These are phyloP conservation scores for Aciculosporium take DNA, from an alignment of 2,329 filamentous ascomycete genomes.

Conservation along the genomic window DNA sequence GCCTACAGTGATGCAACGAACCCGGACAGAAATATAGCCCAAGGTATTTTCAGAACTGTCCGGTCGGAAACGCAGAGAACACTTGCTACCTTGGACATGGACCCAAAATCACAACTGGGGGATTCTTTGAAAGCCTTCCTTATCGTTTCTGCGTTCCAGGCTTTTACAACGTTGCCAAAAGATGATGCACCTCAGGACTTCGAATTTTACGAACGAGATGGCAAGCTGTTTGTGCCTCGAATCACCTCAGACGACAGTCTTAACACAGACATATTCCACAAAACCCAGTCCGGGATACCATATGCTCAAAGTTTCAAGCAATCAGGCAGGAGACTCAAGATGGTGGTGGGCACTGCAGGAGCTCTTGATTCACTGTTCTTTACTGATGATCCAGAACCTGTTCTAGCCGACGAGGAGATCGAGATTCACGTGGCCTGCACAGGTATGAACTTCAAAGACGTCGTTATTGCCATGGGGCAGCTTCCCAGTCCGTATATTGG, in stretches of 20 bases:
- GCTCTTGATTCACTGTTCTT: constrained; percentile 27
- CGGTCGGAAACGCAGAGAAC: constrained; percentile 31
- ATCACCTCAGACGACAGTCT: constrained; percentile 11
- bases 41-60: constrained; percentile 30
- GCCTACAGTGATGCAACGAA: constrained; percentile 22
- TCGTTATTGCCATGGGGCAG: constrained; percentile 13
- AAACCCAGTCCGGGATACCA: constrained; percentile 12
- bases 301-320: constrained; percentile 25
- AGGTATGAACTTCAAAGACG: constrained; percentile 28
- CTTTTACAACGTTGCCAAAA: constrained; percentile 3
- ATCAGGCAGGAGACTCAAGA: constrained; percentile 19
- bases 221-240: constrained; percentile 17
- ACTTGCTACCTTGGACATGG: constrained; percentile 32
- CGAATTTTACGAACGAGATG: constrained; percentile 17
- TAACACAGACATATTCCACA: constrained; percentile 14
- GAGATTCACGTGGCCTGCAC: constrained; percentile 29
- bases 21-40: constrained; percentile 29
- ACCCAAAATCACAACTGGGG: constrained; percentile 15
- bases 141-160: constrained; percentile 15
- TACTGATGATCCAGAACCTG: constrained; percentile 17
- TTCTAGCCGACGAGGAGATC: constrained; percentile 21
- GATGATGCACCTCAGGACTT: constrained; percentile 11
- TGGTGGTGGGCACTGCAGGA: constrained; percentile 25
- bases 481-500: constrained; percentile 10
- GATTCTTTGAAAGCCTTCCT: constrained; percentile 15